These are phyloP conservation scores for Teunomyces tritomae DNA, from an alignment of 805 yeast species.

Conservation along the genomic window DNA sequence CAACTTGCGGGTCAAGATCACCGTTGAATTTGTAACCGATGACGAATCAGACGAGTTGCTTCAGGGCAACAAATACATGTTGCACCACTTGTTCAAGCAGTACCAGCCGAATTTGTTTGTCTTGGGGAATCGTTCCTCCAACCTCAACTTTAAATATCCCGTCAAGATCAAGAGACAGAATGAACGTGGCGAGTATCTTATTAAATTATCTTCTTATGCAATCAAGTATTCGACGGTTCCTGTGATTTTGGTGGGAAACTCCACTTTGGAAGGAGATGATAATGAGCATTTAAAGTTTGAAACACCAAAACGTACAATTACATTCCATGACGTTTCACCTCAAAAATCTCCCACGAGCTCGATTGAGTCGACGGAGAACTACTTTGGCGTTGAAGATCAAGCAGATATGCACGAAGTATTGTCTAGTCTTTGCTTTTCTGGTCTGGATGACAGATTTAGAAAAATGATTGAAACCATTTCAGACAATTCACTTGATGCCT, in stretches of 20 bases:
- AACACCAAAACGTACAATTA: neutral
- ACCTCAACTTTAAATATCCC: conserved; percentile 43
- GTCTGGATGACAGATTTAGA: conserved; percentile 12
- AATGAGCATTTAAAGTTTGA: neutral
- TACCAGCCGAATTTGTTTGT: conserved; percentile 40
- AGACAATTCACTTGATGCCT: conserved; percentile 26
- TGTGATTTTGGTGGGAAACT: conserved; percentile 34
- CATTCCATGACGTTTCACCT: neutral
- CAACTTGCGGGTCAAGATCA: conserved; percentile 31
- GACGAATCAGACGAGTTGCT: conserved; percentile 8
- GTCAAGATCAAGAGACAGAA: conserved; percentile 20
- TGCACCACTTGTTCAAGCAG: conserved; percentile 36
- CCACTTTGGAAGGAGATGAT: conserved; percentile 9
- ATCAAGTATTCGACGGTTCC: conserved; percentile 41
- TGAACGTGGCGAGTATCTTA: conserved; percentile 25
- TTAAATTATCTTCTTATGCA: conserved; percentile 37
- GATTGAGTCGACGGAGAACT: conserved; percentile 7
- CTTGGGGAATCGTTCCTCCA: conserved; percentile 38
- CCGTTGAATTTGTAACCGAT: conserved; percentile 38
- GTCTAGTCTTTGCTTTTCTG: neutral
- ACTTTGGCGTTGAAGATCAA: neutral
- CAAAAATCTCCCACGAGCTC: conserved; percentile 1
- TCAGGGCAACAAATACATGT: conserved; percentile 33
- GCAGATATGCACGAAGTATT: neutral
- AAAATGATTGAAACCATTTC: conserved; percentile 24